phyloP scores from a whole-genome alignment of 2,329 filamentous ascomycete species.

The Claviceps pazoutovae region DNA sequence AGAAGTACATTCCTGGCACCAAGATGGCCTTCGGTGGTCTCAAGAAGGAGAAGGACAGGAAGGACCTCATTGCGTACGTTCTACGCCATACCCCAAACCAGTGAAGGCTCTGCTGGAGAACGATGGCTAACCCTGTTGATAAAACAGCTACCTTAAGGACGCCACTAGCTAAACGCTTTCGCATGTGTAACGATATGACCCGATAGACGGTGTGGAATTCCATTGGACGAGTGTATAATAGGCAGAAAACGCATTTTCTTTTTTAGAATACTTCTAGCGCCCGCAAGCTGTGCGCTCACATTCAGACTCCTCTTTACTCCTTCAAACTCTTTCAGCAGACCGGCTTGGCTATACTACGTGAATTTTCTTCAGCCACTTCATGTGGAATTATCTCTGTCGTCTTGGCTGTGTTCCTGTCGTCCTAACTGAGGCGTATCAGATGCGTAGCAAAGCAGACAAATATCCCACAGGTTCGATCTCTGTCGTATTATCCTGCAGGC shows the following conservation, averaged over 20 bases:
- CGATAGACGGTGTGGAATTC: conserved; percentile 21
- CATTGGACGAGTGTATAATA: conserved; percentile 24
- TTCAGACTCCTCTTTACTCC: conserved; percentile 17
- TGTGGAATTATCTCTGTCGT: too few relatives aligned
- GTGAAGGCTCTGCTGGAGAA: background rate
- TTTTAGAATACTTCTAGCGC: conserved; percentile 17
- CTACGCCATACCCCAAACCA: background rate
- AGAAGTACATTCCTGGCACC: conserved; percentile 99
- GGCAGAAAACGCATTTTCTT: conserved; percentile 9
- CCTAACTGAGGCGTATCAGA: too few relatives aligned
- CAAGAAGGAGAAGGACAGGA: conserved; percentile 99
- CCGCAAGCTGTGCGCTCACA: conserved; percentile 16
- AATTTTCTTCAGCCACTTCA: too few relatives aligned
- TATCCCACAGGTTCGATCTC: too few relatives aligned
- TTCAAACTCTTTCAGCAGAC: too few relatives aligned
- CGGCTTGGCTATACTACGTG: too few relatives aligned
- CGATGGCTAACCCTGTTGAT: conserved; percentile 13
- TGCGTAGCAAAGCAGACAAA: too few relatives aligned
- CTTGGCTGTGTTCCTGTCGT: too few relatives aligned
- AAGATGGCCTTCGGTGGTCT: conserved; percentile 99
- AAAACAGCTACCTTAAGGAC: conserved; percentile 50
- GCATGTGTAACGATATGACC: conserved; percentile 21
- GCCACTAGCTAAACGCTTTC: conserved; percentile 46
- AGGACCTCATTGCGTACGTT: conserved; percentile 92
- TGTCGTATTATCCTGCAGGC: too few relatives aligned